phyloP scores from a whole-genome alignment of 129 eudicot species.

The Lonicera japonica region DNA sequence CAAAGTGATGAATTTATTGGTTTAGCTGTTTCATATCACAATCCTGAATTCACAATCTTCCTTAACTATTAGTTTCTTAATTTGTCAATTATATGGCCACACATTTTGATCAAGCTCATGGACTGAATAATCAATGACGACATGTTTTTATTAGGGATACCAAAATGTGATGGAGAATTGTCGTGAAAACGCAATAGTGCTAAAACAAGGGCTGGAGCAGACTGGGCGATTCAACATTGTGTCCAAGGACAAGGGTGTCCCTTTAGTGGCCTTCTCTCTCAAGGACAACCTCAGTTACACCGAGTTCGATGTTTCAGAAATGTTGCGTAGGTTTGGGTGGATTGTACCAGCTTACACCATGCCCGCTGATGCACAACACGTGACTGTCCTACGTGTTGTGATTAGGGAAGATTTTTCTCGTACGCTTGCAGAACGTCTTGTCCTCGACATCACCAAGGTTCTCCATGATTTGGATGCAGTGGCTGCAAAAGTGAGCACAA shows the following conservation, averaged over 20 bases:
- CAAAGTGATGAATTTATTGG: no score
- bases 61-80: neutral
- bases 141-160: constrained; percentile 14
- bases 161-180: constrained; percentile 26
- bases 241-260: constrained; percentile 29
- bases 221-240: constrained; percentile 25
- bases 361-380: constrained; percentile 31
- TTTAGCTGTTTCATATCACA: neutral
- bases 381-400: constrained; percentile 34
- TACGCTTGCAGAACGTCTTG: constrained; percentile 30
- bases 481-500: constrained; percentile 16
- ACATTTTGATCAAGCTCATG: neutral
- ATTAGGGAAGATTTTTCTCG: constrained; percentile 34
- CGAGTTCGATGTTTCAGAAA: constrained; percentile 33
- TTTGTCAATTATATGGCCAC: neutral
- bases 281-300: constrained; percentile 23
- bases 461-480: constrained; percentile 21
- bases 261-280: constrained; percentile 28
- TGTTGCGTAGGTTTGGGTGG: constrained; percentile 37
- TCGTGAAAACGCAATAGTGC: constrained; percentile 18
- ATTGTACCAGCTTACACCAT: constrained; percentile 41
- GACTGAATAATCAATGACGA: neutral
- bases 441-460: constrained; percentile 11
- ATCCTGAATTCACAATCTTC: neutral
- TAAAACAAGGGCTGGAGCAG: constrained; percentile 25